Base-by-base conservation (phyloP, 768 basidiomycete genomes). In the Leccinum ochraceum region DNA sequence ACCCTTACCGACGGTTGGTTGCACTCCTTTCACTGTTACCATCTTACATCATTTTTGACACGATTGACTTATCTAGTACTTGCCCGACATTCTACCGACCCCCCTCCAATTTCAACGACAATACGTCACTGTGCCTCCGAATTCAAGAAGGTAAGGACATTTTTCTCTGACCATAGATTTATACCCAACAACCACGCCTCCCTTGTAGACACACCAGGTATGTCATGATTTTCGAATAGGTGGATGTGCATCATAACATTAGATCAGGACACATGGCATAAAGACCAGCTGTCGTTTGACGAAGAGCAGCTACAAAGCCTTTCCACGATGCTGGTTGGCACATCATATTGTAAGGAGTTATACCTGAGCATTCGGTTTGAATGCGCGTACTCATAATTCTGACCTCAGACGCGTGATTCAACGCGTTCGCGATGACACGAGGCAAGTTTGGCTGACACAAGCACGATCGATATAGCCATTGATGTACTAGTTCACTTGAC, bases 241-340 rank as follows among this genome's bases (percentile, higher is more conserved):
- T 22, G 26, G 20, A 58, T 64, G 60, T 60, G 53, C 9, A 53
- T 58, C 39, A 39, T n/a, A 53, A 34, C 57, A 52, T 63, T 60
- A 56, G 60, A 54, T 49, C 71, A 94, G 87, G 94, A 95, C 71
- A 93, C 91, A 37, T 94, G 92, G 92, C 90, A 92, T 69, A 91
- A 89, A 68, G 94, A 96, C 74, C 91, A 94, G 69, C 80, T 84
- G 54, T 80, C 83, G 56, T 95, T 96, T 72, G 86, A 92, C 68
- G 94, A 96, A 74, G 94, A 95, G 69, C 94, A 95, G 68, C 74
- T 95, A 53, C 89, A 92, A 71, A 89, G 86, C 66, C 82, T 96
- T 65, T 91, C 92, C 26, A 87, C 88, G 42, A 94, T 95, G 86
- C 80, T 95, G 39, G 90, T 92, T 30, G 94, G 94, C 49, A 95